phyloP scores from a whole-genome alignment of 192 early-diverging fungal species.

The Fimicolochytrium jonesii region DNA sequence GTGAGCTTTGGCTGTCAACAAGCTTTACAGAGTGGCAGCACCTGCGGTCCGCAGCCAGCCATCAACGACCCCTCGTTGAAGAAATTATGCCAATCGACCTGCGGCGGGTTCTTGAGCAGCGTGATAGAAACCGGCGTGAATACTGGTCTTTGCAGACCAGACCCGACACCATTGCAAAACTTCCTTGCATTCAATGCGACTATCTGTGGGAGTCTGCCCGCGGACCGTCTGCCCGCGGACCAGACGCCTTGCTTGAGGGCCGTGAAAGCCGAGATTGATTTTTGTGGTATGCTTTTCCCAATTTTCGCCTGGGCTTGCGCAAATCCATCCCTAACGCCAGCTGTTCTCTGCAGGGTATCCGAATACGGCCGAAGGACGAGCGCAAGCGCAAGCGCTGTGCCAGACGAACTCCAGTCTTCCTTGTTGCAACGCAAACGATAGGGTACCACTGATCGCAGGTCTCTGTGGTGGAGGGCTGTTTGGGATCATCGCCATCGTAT shows the following conservation, averaged over 20 bases:
- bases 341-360: not conserved
- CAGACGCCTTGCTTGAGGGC: conserved; percentile 3
- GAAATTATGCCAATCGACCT: conserved; percentile 9
- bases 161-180: not conserved
- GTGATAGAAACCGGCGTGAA: not conserved
- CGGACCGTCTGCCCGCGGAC: not conserved
- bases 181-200: not conserved
- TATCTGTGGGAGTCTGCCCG: too few species aligned
- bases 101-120: conserved; percentile 7
- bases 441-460: conserved; percentile 18
- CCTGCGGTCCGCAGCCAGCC: not conserved
- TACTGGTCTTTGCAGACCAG: not conserved
- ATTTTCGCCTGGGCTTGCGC: not conserved
- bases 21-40: not conserved
- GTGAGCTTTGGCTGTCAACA: conserved; percentile 4
- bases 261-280: not conserved
- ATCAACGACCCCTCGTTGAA: not conserved
- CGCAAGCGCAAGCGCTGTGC: not conserved
- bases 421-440: conserved; percentile 13
- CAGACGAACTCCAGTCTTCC: not conserved
- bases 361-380: not conserved
- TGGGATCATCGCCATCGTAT: conserved; percentile 12
- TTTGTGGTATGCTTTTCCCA: conserved; percentile 7
- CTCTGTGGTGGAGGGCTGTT: conserved; percentile 19
- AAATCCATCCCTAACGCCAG: not conserved